Base-by-base conservation (phyloP, 257 asterid species). In the Phtheirospermum japonicum region DNA sequence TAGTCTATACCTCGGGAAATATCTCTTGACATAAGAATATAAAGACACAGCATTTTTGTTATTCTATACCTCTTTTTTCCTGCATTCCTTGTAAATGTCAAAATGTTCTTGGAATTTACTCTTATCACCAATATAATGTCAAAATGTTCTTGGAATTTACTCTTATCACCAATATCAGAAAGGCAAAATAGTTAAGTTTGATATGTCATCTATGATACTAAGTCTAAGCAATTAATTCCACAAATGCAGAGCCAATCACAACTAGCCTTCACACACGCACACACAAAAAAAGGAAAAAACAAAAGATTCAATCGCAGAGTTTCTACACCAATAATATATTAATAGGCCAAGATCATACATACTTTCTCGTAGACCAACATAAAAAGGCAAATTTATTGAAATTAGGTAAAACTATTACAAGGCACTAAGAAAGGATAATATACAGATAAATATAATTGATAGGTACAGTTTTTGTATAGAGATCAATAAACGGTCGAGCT, bases 81-180 rank as follows among this genome's bases (percentile, higher is more conserved):
- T 86, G 88, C 99, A 92, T 80, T 89, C 96, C 87, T 89, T 89
- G 87, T 92, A 92, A 51, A 79, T 55, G 72, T 92, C 99, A 70
- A 92, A 92, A 72, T 92, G 90, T 51, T 79, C 83, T 72, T 92
- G 95, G 69, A 97, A 92, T 82, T 92, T 92, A 71, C 96, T 89
- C 83, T 86, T 92, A 34, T 89, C 95, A 4, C 72, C 55, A 71
- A n/a, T n/a, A n/a, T n/a, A n/a, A n/a, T n/a, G n/a, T n/a, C n/a
- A n/a, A n/a, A n/a, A n/a, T n/a, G n/a, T n/a, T n/a, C n/a, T n/a
- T n/a, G n/a, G n/a, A n/a, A n/a, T n/a, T n/a, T n/a, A n/a, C n/a
- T n/a, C 49, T 63, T 74, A 58, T 71, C 58, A 66, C 73, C 70
- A 76, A 68, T 16, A 17, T 39, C 7, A 28, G 33, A 65, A 36